Evolutionary conservation across 164 flowering plant species (phyloP).

Genomic region (Taxillus chinensis): DNA sequence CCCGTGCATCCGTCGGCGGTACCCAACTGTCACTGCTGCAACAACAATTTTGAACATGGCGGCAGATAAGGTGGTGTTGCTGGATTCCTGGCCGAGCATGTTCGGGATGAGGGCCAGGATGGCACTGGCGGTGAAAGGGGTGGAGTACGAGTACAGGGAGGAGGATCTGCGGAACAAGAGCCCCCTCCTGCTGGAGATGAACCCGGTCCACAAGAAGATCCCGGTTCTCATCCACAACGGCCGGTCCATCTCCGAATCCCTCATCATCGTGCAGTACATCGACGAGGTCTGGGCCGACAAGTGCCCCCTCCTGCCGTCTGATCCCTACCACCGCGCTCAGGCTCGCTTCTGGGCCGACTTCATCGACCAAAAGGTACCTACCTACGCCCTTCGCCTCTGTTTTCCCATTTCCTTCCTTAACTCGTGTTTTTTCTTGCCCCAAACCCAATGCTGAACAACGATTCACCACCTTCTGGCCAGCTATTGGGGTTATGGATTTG

Average conservation of each 20-base stretch:
- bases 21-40: too few species aligned
- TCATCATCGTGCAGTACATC: neutral
- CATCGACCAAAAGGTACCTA: neutral
- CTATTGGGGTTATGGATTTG: too few species aligned
- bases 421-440: too few species aligned
- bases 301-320: neutral
- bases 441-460: too few species aligned
- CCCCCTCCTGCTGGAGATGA: slow-evolving; percentile 4
- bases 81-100: neutral
- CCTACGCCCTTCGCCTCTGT: neutral
- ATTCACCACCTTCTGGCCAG: too few species aligned
- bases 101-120: neutral
- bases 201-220: slow-evolving; percentile 5
- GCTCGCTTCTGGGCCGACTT: slow-evolving; percentile 1
- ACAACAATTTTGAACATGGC: neutral
- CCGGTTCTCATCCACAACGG: slow-evolving; percentile 6
- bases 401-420: too few species aligned
- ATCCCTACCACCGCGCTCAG: neutral
- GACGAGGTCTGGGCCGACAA: neutral
- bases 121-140: neutral
- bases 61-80: neutral
- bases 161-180: neutral
- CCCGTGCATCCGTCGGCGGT: too few species aligned
- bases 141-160: neutral
- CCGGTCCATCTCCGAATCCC: neutral